Percentiles rank a stretch among this genome's conserved stretches.
Conservation (phyloP, 2,329 filamentous ascomycete species). For the Fusarium sp. region DNA sequence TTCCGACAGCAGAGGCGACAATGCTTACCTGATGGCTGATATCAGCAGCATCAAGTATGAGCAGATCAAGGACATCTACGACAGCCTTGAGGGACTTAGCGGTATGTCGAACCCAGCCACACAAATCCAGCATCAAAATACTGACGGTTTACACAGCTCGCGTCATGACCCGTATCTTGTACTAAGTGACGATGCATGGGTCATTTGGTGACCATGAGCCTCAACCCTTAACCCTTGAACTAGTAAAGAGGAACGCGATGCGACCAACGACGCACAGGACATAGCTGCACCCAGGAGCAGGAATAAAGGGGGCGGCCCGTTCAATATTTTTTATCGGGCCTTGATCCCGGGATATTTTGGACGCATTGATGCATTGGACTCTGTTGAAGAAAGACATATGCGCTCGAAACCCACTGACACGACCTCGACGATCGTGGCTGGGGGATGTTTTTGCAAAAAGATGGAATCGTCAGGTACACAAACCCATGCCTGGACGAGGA, state of each 20-base stretch:
- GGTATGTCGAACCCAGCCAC: conserved; percentile 65
- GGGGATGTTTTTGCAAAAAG: conserved; percentile 20
- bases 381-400: conserved; percentile 21
- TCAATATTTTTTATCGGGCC: conserved; percentile 29
- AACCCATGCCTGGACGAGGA: conserved; percentile 20
- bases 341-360: conserved; percentile 28
- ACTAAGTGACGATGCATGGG: conserved; percentile 49
- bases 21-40: conserved; percentile 98
- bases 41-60: conserved; percentile 85
- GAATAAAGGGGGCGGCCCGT: conserved; percentile 38
- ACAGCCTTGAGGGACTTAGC: conserved; percentile 82
- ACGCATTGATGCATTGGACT: conserved; percentile 39
- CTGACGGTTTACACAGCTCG: conserved; percentile 51
- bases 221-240: conserved; percentile 31
- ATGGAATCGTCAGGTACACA: conserved; percentile 18
- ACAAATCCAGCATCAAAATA: conserved; percentile 7
- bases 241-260: conserved; percentile 31
- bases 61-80: conserved; percentile 88
- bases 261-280: conserved; percentile 28
- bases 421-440: conserved; percentile 28
- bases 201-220: conserved; percentile 15
- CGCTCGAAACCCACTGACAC: conserved; percentile 9
- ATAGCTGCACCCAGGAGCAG: conserved; percentile 19
- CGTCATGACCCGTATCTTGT: conserved; percentile 62
- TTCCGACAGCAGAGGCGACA: conserved; percentile 92